phyloP scores from a whole-genome alignment of 345 rosid species.

The Populus pruinosa region DNA sequence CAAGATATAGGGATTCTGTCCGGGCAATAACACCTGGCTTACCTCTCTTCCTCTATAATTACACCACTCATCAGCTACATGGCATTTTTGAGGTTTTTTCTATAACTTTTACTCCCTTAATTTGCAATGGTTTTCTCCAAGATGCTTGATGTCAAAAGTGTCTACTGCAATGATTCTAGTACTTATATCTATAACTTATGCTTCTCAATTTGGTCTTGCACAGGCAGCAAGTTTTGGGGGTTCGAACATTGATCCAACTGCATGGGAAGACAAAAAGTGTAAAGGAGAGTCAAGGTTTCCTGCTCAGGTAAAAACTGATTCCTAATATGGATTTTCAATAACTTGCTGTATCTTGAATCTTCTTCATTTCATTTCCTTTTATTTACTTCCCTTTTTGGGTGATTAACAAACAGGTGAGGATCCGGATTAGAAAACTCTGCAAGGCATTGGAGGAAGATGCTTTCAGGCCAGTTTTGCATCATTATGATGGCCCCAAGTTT shows the following conservation, averaged over 20 bases:
- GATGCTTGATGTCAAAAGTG: background rate
- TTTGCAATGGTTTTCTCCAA: background rate
- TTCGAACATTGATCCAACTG: slow-evolving; percentile 95
- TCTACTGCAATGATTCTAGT: background rate
- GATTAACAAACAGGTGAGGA: slow-evolving; percentile 56
- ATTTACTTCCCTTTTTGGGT: background rate
- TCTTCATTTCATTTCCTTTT: background rate
- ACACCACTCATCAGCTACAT: slow-evolving; percentile 96
- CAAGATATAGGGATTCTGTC: slow-evolving; percentile 95
- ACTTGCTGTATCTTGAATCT: background rate
- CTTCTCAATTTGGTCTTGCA: slow-evolving; percentile 11
- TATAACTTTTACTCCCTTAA: background rate
- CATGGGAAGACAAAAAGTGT: slow-evolving; percentile 99
- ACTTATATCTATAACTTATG: background rate
- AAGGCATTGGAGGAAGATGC: slow-evolving; percentile 97
- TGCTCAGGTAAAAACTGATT: slow-evolving; percentile 66
- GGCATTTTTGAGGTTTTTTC: slow-evolving; percentile 92
- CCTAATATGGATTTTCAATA: background rate
- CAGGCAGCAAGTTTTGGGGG: slow-evolving; percentile 97
- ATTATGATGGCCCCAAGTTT: slow-evolving; percentile 96
- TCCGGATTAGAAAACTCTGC: slow-evolving; percentile 78
- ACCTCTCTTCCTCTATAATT: slow-evolving; percentile 92
- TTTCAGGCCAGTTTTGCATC: slow-evolving; percentile 94
- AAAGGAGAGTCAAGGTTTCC: slow-evolving; percentile 99
- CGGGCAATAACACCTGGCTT: slow-evolving; percentile 97